Conservation (phyloP, 1,139 yeast species). For the Candida sp. region DNA sequence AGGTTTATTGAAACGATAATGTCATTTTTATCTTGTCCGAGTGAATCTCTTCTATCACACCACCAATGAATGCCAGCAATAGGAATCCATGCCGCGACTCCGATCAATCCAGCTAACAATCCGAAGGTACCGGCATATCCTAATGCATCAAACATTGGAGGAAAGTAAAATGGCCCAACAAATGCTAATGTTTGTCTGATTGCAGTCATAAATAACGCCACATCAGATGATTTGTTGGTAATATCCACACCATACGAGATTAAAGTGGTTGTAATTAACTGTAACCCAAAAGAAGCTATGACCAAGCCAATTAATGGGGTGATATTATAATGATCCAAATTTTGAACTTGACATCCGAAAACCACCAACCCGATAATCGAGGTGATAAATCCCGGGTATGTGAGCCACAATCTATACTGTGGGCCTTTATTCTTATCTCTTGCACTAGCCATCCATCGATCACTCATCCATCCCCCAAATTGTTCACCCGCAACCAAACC, state of each 20-base stretch:
- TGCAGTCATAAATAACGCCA: conserved; percentile 15
- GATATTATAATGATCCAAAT: conserved; percentile 11
- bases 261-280: conserved; percentile 15
- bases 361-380: conserved; percentile 14
- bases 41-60: background rate
- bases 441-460: conserved; percentile 13
- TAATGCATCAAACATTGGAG: conserved; percentile 13
- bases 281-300: conserved; percentile 15
- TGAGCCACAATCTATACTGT: conserved; percentile 14
- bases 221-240: conserved; percentile 11
- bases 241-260: conserved; percentile 16
- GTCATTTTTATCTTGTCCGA: background rate
- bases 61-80: conserved; percentile 6
- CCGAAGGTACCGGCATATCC: conserved; percentile 14
- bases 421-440: conserved; percentile 6
- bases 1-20: background rate
- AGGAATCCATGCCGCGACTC: conserved; percentile 9
- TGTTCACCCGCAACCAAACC: conserved; percentile 16
- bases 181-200: conserved; percentile 15
- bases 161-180: conserved; percentile 18
- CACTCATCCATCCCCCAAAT: conserved; percentile 17
- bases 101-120: conserved; percentile 13
- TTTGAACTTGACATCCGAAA: conserved; percentile 13
- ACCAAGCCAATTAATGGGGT: conserved; percentile 16
- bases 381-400: conserved; percentile 15